Conservation (phyloP, 2,329 filamentous ascomycete genomes). For the Uncinocarpus reesii region DNA sequence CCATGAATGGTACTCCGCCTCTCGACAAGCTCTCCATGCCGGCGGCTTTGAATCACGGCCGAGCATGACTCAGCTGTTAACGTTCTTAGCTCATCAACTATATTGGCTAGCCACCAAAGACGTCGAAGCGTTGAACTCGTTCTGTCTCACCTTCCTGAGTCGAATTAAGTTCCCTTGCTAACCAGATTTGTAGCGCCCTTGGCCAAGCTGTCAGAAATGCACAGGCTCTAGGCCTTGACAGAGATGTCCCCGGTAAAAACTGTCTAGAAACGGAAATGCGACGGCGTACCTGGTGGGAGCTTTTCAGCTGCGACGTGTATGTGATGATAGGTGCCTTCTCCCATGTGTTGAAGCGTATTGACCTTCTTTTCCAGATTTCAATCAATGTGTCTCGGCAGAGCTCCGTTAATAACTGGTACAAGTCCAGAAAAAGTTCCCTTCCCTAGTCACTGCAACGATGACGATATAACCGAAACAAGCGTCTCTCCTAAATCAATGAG, state of each 20-base stretch:
- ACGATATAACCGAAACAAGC: slow-evolving; percentile 19
- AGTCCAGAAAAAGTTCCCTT: slow-evolving; percentile 20
- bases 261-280: slow-evolving; percentile 20
- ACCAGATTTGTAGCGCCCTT: slow-evolving; percentile 14
- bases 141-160: slow-evolving; percentile 9
- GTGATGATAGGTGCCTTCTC: no score
- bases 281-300: slow-evolving; percentile 22
- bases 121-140: slow-evolving; percentile 27
- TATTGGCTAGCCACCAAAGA: slow-evolving; percentile 28
- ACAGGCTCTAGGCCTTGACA: slow-evolving; percentile 21
- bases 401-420: slow-evolving; percentile 21
- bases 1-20: slow-evolving; percentile 24
- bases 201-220: slow-evolving; percentile 22
- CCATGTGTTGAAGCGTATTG: no score
- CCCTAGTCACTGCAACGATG: slow-evolving; percentile 22
- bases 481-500: slow-evolving; percentile 17
- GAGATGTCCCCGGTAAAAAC: slow-evolving; percentile 16
- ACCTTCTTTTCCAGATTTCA: slow-evolving; percentile 18
- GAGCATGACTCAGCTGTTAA: slow-evolving; percentile 23
- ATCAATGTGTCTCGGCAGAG: slow-evolving; percentile 22
- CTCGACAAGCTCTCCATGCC: slow-evolving; percentile 23
- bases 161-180: not conserved
- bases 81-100: slow-evolving; percentile 24
- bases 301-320: slow-evolving; percentile 21
- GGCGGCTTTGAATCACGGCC: slow-evolving; percentile 24